Evolutionary conservation across 2,329 filamentous ascomycete genomes (phyloP), one percentile per base, ranked within the genome.

Genomic region (Herpotrichia juniperi): DNA sequence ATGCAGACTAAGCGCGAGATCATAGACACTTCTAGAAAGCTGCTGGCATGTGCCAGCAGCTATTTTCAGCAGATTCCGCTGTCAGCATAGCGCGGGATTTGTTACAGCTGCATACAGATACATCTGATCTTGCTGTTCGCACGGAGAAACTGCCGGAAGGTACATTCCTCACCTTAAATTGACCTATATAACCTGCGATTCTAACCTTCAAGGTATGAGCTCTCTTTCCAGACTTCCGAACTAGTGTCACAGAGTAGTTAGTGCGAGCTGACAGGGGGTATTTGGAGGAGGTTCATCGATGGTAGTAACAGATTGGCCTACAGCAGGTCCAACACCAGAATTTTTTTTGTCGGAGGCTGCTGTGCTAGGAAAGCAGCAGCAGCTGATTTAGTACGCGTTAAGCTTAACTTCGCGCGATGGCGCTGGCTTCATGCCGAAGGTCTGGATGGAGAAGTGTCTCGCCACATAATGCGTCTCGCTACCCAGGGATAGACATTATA

Each of bases 391-490:
- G n/a, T n/a, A n/a, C n/a, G n/a, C n/a, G n/a, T n/a, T n/a, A n/a
- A n/a, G n/a, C 19, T 40, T 22, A 21, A 19, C 19, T 4, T 8
- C 14, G 32, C n/a, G 32, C 32, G 16, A n/a, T 37, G 7, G 32
- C 32, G 48, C 42, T 45, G 40, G 16, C 19, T 32, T 50, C 31
- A 31, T 12, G 24, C 31, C 40, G 31, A 46, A 46, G 34, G 48
- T 46, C 24, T 34, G 34, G 42, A 42, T 12, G 32, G 44, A 46
- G 46, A 51, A 42, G 31, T 25, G 48, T 51, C 48, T 34, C 32
- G 42, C n/a, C 34, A 42, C 48, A 51, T 35, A 35, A 43, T 25
- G 42, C 32, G 42, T 47, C 28, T 42, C 43, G 35, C 43, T 21
- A 47, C 34, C 25, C 26, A 43, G 37, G 49, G 43, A 47, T 25